Conservation (phyloP, 1,284 basidiomycete species). For the Kwoniella shivajii region DNA sequence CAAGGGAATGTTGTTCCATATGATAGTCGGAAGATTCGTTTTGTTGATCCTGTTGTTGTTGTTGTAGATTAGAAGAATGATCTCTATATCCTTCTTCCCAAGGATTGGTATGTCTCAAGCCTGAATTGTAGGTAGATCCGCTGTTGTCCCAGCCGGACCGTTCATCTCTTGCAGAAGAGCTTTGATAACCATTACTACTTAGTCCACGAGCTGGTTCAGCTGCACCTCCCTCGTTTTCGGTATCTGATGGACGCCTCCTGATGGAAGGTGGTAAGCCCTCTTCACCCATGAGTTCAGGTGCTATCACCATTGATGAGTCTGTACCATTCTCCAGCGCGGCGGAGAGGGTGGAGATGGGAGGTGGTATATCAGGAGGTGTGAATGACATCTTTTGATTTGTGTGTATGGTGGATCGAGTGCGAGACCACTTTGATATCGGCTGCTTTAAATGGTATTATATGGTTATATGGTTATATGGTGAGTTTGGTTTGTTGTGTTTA, state of each 20-base stretch:
- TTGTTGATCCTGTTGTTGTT: background rate
- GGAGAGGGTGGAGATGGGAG: constrained; percentile 20
- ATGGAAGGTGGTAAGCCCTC: constrained; percentile 17
- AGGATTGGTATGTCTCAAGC: constrained; percentile 11
- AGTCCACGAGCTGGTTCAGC: background rate
- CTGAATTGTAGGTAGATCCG: background rate
- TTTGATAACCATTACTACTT: constrained; percentile 16
- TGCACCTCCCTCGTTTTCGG: background rate
- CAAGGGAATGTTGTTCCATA: no score
- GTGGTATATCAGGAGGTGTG: constrained; percentile 6
- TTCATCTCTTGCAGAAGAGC: constrained; percentile 21
- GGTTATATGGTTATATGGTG: background rate
- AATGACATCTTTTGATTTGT: no score
- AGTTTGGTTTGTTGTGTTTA: background rate
- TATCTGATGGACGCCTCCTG: constrained; percentile 8
- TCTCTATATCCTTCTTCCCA: constrained; percentile 31
- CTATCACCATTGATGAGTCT: constrained; percentile 18
- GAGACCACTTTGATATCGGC: background rate
- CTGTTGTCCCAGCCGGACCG: constrained; percentile 5
- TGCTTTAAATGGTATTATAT: background rate
- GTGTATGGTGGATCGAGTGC: no score
- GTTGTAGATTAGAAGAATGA: constrained; percentile 3
- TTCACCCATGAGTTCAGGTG: constrained; percentile 29
- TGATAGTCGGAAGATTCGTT: background rate
- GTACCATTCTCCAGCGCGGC: constrained; percentile 12